Base-by-base conservation (phyloP, 768 basidiomycete species). In the Rhodosporidiobolus odoratus region DNA sequence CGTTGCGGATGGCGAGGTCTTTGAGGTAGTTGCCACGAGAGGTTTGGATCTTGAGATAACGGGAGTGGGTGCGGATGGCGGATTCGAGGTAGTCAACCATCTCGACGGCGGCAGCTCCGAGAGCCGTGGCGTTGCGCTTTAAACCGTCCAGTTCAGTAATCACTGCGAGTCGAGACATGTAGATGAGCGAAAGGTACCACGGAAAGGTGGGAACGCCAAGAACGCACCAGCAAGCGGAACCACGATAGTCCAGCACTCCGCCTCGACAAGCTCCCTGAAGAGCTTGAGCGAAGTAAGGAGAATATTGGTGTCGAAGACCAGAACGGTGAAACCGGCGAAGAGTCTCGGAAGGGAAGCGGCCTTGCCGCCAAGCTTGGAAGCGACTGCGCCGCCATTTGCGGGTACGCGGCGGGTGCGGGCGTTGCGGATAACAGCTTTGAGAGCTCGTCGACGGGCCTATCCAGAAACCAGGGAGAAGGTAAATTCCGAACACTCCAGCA, bases 81-180 rank as follows among this genome's bases (percentile, higher is more conserved):
- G 37, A 38, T 41, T 88, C 85, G 75, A 97, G 85, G 76, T 91
- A 96, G 0, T 83, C 72, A 68, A 96, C 82, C 0, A 93, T 91
- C 17, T 83, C 82, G 45, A 83, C 82, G 0, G 96, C 93, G 0
- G 90, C 86, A 56, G 86, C 84, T 48, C 88, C 91, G 32, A 97
- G 87, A 0, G 84, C 79, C 0, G 84, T 80, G 4, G 81, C 69
- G 73, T 89, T 88, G 66, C 82, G 80, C 1, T 85, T 83, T 13
- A 98, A 86, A n/a, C 93, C 92, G 74, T 99, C 95, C 13, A 99
- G 87, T 76, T 99, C 96, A 84, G 94, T 97, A 77, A 98, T 85
- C 71, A 96, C 95, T 75, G 66, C 59, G 23, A 23, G 6, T 45
- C 1, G 58, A 7, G 48, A 17, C 54, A 35, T 38, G 19, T 21